These are phyloP conservation scores for Fusarium vanettenii DNA, from an alignment of 2,329 filamentous ascomycete genomes.

Conservation along the genomic window DNA sequence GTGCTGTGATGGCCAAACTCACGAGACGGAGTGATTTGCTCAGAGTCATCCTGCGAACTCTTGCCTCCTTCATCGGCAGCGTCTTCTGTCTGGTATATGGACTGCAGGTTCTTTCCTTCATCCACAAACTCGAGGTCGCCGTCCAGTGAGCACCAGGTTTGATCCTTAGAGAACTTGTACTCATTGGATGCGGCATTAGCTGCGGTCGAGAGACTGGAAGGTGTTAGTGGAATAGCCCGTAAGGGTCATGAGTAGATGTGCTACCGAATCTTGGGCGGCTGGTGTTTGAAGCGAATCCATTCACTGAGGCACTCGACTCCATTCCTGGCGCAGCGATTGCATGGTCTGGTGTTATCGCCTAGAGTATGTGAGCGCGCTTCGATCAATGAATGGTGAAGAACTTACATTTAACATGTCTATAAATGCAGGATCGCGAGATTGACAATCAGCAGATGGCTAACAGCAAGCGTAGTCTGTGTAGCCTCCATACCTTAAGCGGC, in stretches of 20 bases:
- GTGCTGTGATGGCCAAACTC: background rate
- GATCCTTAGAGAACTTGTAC: background rate
- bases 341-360: background rate
- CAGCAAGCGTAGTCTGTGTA: background rate
- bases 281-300: background rate
- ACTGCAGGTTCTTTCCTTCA: background rate
- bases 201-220: background rate
- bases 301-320: background rate
- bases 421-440: accelerated
- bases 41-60: background rate
- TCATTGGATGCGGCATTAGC: background rate
- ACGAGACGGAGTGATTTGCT: background rate
- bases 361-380: background rate
- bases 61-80: background rate
- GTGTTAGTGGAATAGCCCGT: background rate
- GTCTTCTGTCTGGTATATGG: background rate
- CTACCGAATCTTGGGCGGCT: background rate
- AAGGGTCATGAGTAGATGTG: too few relatives aligned
- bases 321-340: background rate
- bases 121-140: background rate
- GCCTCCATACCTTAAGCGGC: background rate
- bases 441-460: background rate
- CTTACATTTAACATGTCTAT: background rate
- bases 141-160: background rate
- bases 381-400: background rate